These are phyloP conservation scores for Sonneratia alba DNA, from an alignment of 345 rosid species.

Conservation along the genomic window DNA sequence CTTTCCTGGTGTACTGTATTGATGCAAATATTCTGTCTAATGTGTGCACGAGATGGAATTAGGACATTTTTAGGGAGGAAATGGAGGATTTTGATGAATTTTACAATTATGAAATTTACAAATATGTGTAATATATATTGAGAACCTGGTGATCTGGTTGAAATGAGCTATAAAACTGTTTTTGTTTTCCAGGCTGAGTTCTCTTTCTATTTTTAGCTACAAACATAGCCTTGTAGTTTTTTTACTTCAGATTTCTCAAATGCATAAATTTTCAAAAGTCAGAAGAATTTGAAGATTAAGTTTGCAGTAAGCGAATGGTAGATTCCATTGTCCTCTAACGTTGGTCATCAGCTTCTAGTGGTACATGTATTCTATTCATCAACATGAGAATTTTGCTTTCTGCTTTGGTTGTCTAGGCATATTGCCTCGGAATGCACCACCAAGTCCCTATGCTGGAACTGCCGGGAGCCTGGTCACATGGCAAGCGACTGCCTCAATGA, in stretches of 20 bases:
- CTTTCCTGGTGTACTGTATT: not conserved
- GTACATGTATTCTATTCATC: not conserved
- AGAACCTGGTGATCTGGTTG: not conserved
- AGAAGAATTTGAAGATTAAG: not conserved
- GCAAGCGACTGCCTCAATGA: slow-evolving; percentile 82
- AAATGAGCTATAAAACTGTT: not conserved
- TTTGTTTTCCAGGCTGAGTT: not conserved
- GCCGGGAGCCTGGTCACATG: slow-evolving; percentile 90
- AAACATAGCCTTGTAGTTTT: not conserved
- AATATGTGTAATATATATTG: too few species aligned
- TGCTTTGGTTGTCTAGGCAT: slow-evolving; percentile 42
- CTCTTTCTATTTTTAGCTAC: not conserved
- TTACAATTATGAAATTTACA: too few species aligned
- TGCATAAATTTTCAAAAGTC: not conserved
- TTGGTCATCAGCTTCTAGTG: too few species aligned
- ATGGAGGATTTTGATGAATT: too few species aligned
- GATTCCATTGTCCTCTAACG: not conserved
- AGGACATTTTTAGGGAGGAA: too few species aligned
- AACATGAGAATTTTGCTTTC: not conserved
- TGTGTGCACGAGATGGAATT: too few species aligned
- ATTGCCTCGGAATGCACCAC: slow-evolving; percentile 92
- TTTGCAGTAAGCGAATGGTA: not conserved
- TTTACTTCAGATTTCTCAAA: not conserved
- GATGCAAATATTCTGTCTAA: not conserved
- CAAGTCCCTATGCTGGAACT: slow-evolving; percentile 87